phyloP scores from a whole-genome alignment of 768 basidiomycete species.

The Mycena capillaripes region DNA sequence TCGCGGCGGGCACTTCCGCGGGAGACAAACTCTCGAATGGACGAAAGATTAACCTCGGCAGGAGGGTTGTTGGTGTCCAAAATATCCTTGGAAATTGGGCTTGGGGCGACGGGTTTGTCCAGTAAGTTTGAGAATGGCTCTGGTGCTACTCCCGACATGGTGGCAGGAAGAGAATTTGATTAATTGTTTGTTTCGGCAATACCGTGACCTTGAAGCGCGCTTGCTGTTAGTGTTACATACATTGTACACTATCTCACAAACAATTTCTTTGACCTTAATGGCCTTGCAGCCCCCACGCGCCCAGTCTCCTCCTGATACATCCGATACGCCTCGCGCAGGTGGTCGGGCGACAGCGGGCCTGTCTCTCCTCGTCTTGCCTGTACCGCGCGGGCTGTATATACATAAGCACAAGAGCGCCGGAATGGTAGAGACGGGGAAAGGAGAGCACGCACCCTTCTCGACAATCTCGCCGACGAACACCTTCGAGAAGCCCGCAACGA shows the following conservation, averaged over 20 bases:
- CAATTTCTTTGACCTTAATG: constrained; percentile 76
- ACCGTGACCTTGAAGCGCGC: too few species aligned
- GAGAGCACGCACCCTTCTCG: constrained; percentile 75
- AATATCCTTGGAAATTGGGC: too few species aligned
- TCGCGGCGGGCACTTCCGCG: too few species aligned
- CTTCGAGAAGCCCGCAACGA: constrained; percentile 91
- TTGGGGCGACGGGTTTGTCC: too few species aligned
- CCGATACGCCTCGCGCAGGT: constrained; percentile 91
- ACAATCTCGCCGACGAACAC: constrained; percentile 95
- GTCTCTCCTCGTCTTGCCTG: constrained; percentile 79
- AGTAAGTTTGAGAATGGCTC: too few species aligned
- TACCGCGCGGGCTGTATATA: constrained; percentile 82
- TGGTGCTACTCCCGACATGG: too few species aligned
- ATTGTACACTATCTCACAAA: constrained; percentile 73
- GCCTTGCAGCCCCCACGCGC: constrained; percentile 82
- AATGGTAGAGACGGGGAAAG: not conserved
- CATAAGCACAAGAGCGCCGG: not conserved
- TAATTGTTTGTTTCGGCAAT: too few species aligned
- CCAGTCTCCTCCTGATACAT: constrained; percentile 88
- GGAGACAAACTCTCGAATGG: too few species aligned
- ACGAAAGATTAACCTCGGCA: too few species aligned
- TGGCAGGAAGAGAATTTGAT: too few species aligned
- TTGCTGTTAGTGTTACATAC: too few species aligned
- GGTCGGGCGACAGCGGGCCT: constrained; percentile 89
- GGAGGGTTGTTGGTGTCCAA: too few species aligned